These are phyloP conservation scores for Cytospora piceae DNA, from an alignment of 2,329 filamentous ascomycete species.

Conservation along the genomic window DNA sequence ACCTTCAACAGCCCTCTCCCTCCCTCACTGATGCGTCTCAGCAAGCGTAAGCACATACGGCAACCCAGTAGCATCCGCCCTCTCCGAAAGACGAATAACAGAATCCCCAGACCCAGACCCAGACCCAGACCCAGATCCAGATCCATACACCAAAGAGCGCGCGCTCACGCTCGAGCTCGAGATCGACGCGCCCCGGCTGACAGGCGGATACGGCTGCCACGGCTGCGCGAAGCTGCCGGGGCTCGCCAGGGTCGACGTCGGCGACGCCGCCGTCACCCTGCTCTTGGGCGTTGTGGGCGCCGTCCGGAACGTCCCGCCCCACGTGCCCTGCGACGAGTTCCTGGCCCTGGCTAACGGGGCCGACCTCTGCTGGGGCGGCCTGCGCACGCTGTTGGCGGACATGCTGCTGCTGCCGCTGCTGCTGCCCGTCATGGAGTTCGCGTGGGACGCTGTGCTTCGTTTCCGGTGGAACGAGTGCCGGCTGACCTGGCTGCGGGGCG, in stretches of 20 bases:
- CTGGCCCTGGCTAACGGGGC: slow-evolving; percentile 38
- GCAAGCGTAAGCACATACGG: slow-evolving; percentile 45
- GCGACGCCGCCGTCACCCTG: slow-evolving; percentile 44
- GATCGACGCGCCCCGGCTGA: slow-evolving; percentile 37
- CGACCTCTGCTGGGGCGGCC: slow-evolving; percentile 30
- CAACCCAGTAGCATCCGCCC: slow-evolving; percentile 39
- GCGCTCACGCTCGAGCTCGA: slow-evolving; percentile 45
- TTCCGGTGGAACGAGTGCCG: slow-evolving; percentile 18
- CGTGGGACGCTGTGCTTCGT: slow-evolving; percentile 32
- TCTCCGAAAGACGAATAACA: slow-evolving; percentile 52
- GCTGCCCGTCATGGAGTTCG: slow-evolving; percentile 18
- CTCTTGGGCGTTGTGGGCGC: slow-evolving; percentile 59
- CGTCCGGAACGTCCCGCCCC: slow-evolving; percentile 46
- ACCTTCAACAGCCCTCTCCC: no score
- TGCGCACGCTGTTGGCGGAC: slow-evolving; percentile 22
- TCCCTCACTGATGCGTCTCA: slow-evolving; percentile 10
- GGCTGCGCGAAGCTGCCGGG: slow-evolving; percentile 48
- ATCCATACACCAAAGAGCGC: background rate
- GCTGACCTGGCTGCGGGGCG: slow-evolving; percentile 37
- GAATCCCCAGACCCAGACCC: slow-evolving; percentile 33
- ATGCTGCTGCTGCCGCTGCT: slow-evolving; percentile 22
- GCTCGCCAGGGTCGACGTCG: slow-evolving; percentile 40
- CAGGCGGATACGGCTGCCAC: slow-evolving; percentile 43
- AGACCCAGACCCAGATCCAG: background rate
- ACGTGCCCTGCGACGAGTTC: slow-evolving; percentile 47